Evolutionary conservation across 768 basidiomycete genomes (phyloP), one percentile per base, ranked within the genome.

Genomic region (Mycena sanguinolenta): DNA sequence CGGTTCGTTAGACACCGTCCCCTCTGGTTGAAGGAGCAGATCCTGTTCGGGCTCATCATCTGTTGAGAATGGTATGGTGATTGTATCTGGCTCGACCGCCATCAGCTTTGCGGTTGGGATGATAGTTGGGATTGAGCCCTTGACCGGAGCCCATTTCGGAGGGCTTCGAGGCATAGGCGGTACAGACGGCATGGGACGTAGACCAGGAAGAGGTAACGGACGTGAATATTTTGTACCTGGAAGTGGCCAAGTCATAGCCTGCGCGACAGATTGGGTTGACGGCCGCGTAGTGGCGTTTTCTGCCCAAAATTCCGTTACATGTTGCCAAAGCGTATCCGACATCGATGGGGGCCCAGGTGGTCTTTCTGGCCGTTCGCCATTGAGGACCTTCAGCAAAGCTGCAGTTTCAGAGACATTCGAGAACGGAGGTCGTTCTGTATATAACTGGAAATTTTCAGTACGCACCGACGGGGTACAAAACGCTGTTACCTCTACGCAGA

Each of bases 401-500:
- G 49, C 57, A 13, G 49, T 13, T 28, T 69, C 68, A 3, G 36
- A 23, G 5, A 61, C 25, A 17, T 34, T 10, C 3, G 68, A 16
- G 23, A 69, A 69, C n/a, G 68, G 68, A 23, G 68, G 62, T 49
- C 61, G 54, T 4, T 55, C 68, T 1, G 68, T 69, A 49, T 69
- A 69, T 19, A 69, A 27, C 68, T 69, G 34, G 23, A 32, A 32
- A 27, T n/a, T 7, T 27, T 36, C 38, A 68, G 25, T 17, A 44
- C n/a, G 4, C 2, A 30, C 17, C 8, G 21, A 55, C 23, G 6
- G 19, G 19, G n/a, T 6, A 62, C 2, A 42, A 30, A n/a, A n/a
- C n/a, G n/a, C n/a, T 7, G 7, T 23, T 38, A 81, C 81, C 78
- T 82, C 80, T 2, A 81, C 32, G 58, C 77, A 77, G 28, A 80